These are phyloP conservation scores for Mariannaea sp. DNA, from an alignment of 2,329 filamentous ascomycete species.

Conservation along the genomic window DNA sequence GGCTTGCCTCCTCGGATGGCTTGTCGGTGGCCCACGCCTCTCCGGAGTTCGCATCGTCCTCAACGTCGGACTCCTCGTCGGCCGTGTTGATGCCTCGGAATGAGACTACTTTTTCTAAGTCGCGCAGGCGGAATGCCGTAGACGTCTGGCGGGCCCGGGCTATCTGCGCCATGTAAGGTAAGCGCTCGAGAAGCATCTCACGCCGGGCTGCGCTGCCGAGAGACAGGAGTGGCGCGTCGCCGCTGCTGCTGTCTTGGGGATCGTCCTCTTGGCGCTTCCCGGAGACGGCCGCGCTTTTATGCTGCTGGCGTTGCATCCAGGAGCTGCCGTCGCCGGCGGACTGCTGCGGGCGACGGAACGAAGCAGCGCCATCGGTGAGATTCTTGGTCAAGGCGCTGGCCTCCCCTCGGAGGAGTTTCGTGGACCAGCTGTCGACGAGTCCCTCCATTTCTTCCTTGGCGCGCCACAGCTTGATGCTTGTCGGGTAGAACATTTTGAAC, in stretches of 20 bases:
- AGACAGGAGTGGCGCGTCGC: constrained; percentile 56
- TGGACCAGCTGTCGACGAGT: constrained; percentile 71
- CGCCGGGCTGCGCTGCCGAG: constrained; percentile 69
- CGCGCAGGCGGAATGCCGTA: constrained; percentile 52
- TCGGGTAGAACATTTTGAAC: constrained; percentile 91
- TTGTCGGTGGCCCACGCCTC: constrained; percentile 67
- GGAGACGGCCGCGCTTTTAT: constrained; percentile 25
- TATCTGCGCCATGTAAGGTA: constrained; percentile 84
- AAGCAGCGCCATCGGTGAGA: constrained; percentile 52
- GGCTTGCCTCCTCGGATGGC: constrained; percentile 58
- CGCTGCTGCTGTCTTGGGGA: constrained; percentile 29
- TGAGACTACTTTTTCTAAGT: constrained; percentile 70
- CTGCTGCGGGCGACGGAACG: constrained; percentile 53
- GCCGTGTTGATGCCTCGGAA: constrained; percentile 63
- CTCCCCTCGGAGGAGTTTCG: constrained; percentile 62
- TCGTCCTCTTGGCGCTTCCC: constrained; percentile 28
- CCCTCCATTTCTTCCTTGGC: constrained; percentile 81
- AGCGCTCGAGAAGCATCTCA: constrained; percentile 80
- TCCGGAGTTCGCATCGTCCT: constrained; percentile 49
- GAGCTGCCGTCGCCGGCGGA: constrained; percentile 35
- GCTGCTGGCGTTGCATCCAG: constrained; percentile 44
- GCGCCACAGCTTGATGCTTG: constrained; percentile 81
- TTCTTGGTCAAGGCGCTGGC: constrained; percentile 43
- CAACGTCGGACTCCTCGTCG: constrained; percentile 52
- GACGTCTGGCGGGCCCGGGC: constrained; percentile 48